Conservation (phyloP, 768 basidiomycete species). For the Chalciporus sphaerocephalus region DNA sequence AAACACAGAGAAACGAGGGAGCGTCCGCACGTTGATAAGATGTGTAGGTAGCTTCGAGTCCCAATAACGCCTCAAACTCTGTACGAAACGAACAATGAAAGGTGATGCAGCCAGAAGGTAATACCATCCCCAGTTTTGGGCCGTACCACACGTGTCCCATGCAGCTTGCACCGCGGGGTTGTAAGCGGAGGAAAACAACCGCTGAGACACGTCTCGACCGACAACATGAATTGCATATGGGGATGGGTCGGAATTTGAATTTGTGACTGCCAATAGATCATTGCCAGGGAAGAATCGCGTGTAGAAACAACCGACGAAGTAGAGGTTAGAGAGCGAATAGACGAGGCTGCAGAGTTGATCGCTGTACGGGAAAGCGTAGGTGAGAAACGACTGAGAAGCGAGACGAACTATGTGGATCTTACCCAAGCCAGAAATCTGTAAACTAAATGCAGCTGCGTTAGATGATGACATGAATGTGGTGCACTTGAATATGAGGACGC, state of each 20-base stretch:
- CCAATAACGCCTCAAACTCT: constrained; percentile 81
- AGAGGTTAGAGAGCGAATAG: constrained; percentile 71
- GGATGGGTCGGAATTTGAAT: not conserved
- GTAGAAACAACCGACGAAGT: constrained; percentile 74
- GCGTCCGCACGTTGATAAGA: constrained; percentile 71
- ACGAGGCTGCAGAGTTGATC: constrained; percentile 80
- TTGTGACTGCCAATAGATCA: not conserved
- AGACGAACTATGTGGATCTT: constrained; percentile 16
- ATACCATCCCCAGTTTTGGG: constrained; percentile 56
- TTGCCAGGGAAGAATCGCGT: constrained; percentile 14
- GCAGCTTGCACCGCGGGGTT: constrained; percentile 38
- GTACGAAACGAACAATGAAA: constrained; percentile 70
- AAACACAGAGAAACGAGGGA: not conserved
- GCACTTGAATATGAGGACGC: constrained; percentile 3
- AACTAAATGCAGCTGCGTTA: constrained; percentile 48
- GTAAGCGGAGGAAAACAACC: constrained; percentile 8
- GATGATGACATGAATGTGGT: not conserved
- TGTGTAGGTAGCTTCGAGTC: constrained; percentile 76
- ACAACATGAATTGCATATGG: not conserved
- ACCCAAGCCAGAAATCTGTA: constrained; percentile 89
- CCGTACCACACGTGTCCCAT: constrained; percentile 40
- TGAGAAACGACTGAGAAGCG: not conserved
- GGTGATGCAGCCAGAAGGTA: constrained; percentile 64
- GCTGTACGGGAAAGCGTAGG: constrained; percentile 32
- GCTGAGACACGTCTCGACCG: not conserved